Base-by-base conservation (phyloP, 2,329 filamentous ascomycete species). In the Tolypocladium album region DNA sequence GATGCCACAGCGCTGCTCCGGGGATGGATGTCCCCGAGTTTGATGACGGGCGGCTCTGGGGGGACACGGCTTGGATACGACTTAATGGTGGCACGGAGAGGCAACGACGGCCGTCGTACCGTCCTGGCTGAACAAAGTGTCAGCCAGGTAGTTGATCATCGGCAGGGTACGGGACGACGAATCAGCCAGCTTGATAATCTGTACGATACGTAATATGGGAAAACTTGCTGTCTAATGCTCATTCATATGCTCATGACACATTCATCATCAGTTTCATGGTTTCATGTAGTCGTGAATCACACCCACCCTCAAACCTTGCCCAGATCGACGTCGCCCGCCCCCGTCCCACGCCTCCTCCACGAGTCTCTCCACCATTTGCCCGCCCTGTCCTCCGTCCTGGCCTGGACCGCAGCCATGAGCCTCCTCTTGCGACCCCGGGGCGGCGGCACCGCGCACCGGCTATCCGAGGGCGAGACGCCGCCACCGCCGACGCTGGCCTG, bases 371-470 rank as follows among this genome's bases (percentile, higher is more conserved):
- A 60, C 31, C 57, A 57, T 34, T 57, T 31, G 15, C 17, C 22
- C 6, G 31, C 20, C 24, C 31, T 22, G n/a, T 31, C 52, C 3
- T 36, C 17, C 7, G 58, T 43, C 15, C 55, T 43, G 2, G 59
- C 58, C 20, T 43, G 40, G 43, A 56, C 61, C 31, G 53, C 53
- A n/a, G 61, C 55, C 22, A 63, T 60, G 7, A 64, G 62, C 12
- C 64, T 58, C 52, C 64, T 61, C 60, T 64, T 67, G 40, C 65
- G 63, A 17, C 63, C 45, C 11, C 59, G 62, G 22, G 43, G n/a
- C 7, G 57, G 57, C 12, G 60, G 36, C 31, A 42, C 40, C 20
- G 11, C 36, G 40, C 50, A 45, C 36, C 39, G 50, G 22, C 12
- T 56, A 7, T 52, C 47, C 27, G 27, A n/a, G 27, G 47, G 15